Percentiles rank a stretch among this genome's conserved stretches.
These are phyloP conservation scores for Pestalotiopsis fici DNA, from an alignment of 2,329 filamentous ascomycete species.

Conservation along the genomic window DNA sequence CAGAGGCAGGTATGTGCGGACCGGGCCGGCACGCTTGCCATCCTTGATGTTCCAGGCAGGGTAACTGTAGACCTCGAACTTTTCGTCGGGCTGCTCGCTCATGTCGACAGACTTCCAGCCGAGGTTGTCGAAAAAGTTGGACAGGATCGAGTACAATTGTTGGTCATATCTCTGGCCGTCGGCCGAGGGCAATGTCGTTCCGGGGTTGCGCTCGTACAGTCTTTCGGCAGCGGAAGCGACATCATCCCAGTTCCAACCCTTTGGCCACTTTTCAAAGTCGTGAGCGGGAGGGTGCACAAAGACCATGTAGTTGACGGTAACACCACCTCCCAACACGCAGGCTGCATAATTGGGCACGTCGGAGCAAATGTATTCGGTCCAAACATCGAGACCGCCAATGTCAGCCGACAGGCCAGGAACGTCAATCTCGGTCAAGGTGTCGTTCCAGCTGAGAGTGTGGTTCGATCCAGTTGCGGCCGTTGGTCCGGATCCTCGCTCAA, in stretches of 20 bases:
- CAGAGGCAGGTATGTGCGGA: slow-evolving; percentile 8
- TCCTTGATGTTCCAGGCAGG: slow-evolving; percentile 34
- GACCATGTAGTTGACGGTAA: slow-evolving; percentile 26
- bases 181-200: slow-evolving; percentile 14
- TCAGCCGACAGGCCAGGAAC: slow-evolving; percentile 18
- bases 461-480: slow-evolving; percentile 16
- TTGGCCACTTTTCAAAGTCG: slow-evolving; percentile 15
- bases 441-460: slow-evolving; percentile 25
- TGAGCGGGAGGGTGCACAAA: slow-evolving; percentile 20
- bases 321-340: slow-evolving; percentile 33
- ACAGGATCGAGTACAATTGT: slow-evolving; percentile 14
- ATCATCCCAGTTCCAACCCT: slow-evolving; percentile 19
- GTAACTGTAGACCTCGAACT: slow-evolving; percentile 17
- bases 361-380: slow-evolving; percentile 20
- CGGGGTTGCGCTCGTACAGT: slow-evolving; percentile 17
- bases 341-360: slow-evolving; percentile 27
- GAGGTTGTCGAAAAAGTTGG: slow-evolving; percentile 14
- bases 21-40: slow-evolving; percentile 29
- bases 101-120: slow-evolving; percentile 17
- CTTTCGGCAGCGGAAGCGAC: slow-evolving; percentile 16
- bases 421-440: slow-evolving; percentile 21
- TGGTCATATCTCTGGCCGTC: slow-evolving; percentile 19
- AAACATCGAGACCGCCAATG: slow-evolving; percentile 9
- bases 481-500: slow-evolving; percentile 15
- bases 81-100: slow-evolving; percentile 16